These are phyloP conservation scores for Diplocarpon mali DNA, from an alignment of 2,329 filamentous ascomycete genomes.

Conservation along the genomic window DNA sequence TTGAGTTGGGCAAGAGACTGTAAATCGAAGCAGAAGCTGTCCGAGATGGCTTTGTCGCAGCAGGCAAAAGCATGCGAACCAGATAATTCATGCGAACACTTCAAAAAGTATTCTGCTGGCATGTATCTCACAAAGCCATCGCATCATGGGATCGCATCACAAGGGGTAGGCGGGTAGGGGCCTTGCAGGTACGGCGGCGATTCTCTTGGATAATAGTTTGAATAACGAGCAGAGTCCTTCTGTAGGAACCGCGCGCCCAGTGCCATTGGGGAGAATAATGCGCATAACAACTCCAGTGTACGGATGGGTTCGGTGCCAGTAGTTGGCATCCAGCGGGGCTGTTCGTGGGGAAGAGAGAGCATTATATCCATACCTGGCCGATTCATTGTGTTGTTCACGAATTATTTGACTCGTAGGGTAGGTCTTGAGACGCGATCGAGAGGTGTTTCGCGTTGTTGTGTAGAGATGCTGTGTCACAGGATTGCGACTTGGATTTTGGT, in stretches of 20 bases:
- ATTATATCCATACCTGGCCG: conserved; percentile 26
- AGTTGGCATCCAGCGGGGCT: conserved; percentile 20
- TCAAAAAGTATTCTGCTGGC: too few species aligned
- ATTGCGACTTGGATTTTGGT: too few species aligned
- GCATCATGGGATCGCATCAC: too few species aligned
- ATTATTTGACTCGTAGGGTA: neutral
- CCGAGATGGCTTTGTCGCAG: neutral
- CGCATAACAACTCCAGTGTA: neutral
- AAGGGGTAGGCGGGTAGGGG: too few species aligned
- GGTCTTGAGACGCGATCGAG: neutral
- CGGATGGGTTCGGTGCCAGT: conserved; percentile 1
- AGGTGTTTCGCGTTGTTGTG: neutral
- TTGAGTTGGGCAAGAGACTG: neutral
- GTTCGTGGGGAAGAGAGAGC: conserved; percentile 16
- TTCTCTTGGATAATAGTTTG: neutral
- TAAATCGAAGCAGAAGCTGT: neutral
- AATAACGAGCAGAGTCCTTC: neutral
- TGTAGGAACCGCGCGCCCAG: neutral
- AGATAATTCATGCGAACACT: too few species aligned
- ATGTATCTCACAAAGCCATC: too few species aligned
- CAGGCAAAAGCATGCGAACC: neutral
- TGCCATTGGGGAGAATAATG: neutral
- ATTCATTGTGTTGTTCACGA: conserved; percentile 21
- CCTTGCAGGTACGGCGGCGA: neutral
- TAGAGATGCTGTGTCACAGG: too few species aligned